Evolutionary conservation across 495 filamentous ascomycete genomes (phyloP).

Genomic region (Penicillium crystallinum): DNA sequence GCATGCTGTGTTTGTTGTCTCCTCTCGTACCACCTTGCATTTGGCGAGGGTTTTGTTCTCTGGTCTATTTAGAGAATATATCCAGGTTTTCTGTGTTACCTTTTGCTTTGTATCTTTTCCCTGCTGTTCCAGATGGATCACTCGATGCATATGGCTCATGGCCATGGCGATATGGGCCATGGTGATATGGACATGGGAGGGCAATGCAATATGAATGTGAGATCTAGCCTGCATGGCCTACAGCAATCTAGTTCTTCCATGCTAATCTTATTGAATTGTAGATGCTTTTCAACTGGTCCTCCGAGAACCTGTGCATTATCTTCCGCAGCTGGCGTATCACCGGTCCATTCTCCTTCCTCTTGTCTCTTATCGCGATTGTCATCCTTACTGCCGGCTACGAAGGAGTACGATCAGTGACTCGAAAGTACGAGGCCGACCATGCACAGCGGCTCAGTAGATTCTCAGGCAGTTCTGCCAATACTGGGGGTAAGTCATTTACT

Average conservation of each 20-base stretch:
- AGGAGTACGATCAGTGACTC: constrained; percentile 66
- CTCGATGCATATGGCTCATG: constrained; percentile 44
- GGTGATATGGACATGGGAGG: constrained; percentile 50
- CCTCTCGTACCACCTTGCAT: neutral
- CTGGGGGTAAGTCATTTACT: constrained; percentile 48
- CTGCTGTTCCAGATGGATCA: constrained; percentile 27
- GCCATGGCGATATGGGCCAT: constrained; percentile 40
- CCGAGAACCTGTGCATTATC: constrained; percentile 87
- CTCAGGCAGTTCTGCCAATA: constrained; percentile 25
- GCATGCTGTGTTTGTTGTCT: constrained; percentile 9
- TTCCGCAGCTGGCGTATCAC: constrained; percentile 86
- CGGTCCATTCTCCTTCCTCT: constrained; percentile 62
- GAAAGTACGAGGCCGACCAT: constrained; percentile 67
- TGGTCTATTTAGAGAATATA: neutral
- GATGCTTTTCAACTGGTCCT: constrained; percentile 98
- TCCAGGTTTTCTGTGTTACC: neutral
- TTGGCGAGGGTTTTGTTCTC: neutral
- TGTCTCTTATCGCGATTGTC: constrained; percentile 77
- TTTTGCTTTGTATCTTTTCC: neutral
- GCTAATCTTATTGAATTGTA: constrained; percentile 24
- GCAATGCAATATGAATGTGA: constrained; percentile 81
- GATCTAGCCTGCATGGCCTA: constrained; percentile 10
- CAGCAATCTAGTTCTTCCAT: neutral
- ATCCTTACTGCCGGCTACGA: constrained; percentile 87
- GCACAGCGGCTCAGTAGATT: constrained; percentile 44